A percentile compares a stretch with the other conserved stretches of the same genome.
These are phyloP conservation scores for Chrysosporium queenslandicum DNA, from an alignment of 2,329 filamentous ascomycete genomes.

Conservation along the genomic window DNA sequence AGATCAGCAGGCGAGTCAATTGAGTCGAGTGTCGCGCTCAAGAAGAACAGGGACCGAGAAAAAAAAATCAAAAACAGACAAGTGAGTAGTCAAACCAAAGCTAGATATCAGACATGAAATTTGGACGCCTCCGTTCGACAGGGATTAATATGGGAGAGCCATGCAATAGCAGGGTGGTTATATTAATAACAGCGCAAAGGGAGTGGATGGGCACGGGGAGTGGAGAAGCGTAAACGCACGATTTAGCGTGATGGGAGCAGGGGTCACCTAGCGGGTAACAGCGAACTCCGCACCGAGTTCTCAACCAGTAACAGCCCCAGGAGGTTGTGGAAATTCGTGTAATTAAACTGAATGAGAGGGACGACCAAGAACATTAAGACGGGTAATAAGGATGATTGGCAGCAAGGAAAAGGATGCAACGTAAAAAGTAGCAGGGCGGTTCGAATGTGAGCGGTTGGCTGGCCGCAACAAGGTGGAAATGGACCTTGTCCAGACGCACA, in stretches of 20 bases:
- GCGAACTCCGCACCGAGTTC: background rate
- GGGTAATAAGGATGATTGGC: slow-evolving; percentile 1
- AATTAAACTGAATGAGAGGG: background rate
- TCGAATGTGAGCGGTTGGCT: background rate
- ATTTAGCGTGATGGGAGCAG: slow-evolving; percentile 9
- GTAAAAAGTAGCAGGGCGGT: background rate
- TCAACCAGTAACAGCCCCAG: background rate
- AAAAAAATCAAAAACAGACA: background rate
- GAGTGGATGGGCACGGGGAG: slow-evolving; percentile 3
- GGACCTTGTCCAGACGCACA: slow-evolving; percentile 13
- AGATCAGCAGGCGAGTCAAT: background rate
- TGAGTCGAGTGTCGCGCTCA: background rate
- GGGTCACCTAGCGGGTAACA: background rate
- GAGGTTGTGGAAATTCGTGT: slow-evolving; percentile 4
- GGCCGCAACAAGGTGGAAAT: background rate
- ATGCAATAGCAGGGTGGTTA: slow-evolving; percentile 1
- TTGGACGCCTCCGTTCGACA: slow-evolving; percentile 7
- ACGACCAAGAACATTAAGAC: slow-evolving; percentile 7
- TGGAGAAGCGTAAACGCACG: slow-evolving; percentile 4
- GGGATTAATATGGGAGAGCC: background rate
- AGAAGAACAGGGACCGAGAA: background rate
- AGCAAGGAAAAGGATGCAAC: slow-evolving; percentile 12
- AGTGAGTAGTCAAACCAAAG: background rate
- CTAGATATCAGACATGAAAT: slow-evolving; percentile 5
- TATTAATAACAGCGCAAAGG: slow-evolving; percentile 4